phyloP scores from a whole-genome alignment of 495 filamentous ascomycete genomes.

The Penicillium samsonianum region DNA sequence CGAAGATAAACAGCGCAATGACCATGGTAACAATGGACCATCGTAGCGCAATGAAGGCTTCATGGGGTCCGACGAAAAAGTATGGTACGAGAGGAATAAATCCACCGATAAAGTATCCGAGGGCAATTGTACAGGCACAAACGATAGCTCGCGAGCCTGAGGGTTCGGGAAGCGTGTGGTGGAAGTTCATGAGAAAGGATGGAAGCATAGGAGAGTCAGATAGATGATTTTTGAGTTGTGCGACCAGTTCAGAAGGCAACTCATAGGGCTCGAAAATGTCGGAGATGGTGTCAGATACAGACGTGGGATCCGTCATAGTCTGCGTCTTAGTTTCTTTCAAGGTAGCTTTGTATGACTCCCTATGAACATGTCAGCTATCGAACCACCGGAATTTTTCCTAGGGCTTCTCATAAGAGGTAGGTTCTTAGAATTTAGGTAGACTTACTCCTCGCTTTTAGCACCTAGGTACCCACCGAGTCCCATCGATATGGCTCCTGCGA shows the following conservation, averaged over 20 bases:
- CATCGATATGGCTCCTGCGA: conserved; percentile 61
- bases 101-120: conserved; percentile 75
- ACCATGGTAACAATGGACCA: conserved; percentile 73
- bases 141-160: conserved; percentile 54
- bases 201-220: conserved; percentile 49
- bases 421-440: conserved; percentile 5
- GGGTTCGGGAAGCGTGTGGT: conserved; percentile 54
- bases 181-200: conserved; percentile 59
- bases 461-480: conserved; percentile 63
- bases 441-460: conserved; percentile 67
- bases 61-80: conserved; percentile 60
- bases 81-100: conserved; percentile 75
- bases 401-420: neutral
- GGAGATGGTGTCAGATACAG: conserved; percentile 41
- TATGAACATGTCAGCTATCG: conserved; percentile 19
- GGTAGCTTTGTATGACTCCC: conserved; percentile 56
- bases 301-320: conserved; percentile 39
- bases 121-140: conserved; percentile 65
- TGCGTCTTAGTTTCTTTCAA: conserved; percentile 46
- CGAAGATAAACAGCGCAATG: conserved; percentile 70
- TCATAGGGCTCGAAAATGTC: conserved; percentile 58
- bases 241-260: conserved; percentile 47
- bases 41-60: conserved; percentile 61
- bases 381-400: too few relatives aligned
- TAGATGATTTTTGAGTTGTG: conserved; percentile 51